A percentile compares a stretch with the other conserved stretches of the same genome.
These are phyloP conservation scores for Azolla pinnata DNA, from an alignment of 75 land plant genomes.

Conservation along the genomic window DNA sequence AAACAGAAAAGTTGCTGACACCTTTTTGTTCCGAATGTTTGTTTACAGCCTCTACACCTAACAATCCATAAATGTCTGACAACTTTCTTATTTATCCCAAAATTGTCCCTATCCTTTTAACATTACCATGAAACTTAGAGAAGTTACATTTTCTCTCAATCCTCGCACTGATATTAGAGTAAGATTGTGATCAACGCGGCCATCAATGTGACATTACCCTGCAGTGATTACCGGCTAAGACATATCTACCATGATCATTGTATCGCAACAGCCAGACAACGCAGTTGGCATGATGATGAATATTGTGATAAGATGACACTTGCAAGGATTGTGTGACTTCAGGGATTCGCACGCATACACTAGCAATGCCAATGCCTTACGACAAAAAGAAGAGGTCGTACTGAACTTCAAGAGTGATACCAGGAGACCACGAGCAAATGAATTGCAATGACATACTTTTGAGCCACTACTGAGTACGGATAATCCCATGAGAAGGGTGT, in stretches of 20 bases:
- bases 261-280: too few species aligned
- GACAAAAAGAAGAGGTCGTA: background rate
- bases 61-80: too few species aligned
- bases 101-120: too few species aligned
- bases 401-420: background rate
- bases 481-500: background rate
- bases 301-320: background rate
- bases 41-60: too few species aligned
- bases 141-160: background rate
- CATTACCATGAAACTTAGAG: background rate
- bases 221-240: background rate
- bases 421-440: background rate
- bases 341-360: background rate
- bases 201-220: background rate
- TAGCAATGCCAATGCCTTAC: too few species aligned
- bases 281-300: background rate
- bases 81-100: too few species aligned
- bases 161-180: background rate
- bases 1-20: too few species aligned
- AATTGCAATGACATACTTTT: background rate
- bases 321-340: background rate
- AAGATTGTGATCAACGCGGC: background rate
- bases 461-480: background rate
- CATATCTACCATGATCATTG: too few species aligned
- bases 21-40: too few species aligned